phyloP scores from a whole-genome alignment of 2,329 filamentous ascomycete species.

The Lizonia empirigonia region DNA sequence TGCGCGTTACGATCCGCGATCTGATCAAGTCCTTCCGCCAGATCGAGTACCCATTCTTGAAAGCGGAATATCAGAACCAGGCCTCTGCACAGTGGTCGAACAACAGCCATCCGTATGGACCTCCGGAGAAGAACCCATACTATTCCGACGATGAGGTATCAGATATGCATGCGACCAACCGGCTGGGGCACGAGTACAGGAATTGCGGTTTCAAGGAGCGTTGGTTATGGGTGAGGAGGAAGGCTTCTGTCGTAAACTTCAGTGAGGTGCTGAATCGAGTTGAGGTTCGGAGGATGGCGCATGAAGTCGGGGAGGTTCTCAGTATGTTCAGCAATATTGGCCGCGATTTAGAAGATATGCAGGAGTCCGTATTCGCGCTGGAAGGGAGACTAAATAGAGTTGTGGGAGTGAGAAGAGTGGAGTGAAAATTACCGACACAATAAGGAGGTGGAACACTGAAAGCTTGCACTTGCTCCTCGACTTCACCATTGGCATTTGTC shows the following conservation, averaged over 20 bases:
- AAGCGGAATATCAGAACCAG: conserved; percentile 33
- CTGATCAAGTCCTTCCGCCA: conserved; percentile 46
- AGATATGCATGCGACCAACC: conserved; percentile 30
- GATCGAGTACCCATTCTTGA: conserved; percentile 49
- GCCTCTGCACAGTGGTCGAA: conserved; percentile 22
- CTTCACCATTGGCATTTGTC: too few species aligned
- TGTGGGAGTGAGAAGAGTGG: conserved; percentile 31
- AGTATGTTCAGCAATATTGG: conserved; percentile 27
- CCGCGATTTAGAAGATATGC: conserved; percentile 26
- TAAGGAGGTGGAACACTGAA: not conserved
- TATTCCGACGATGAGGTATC: conserved; percentile 32
- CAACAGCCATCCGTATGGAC: conserved; percentile 3
- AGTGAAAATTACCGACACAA: conserved; percentile 2
- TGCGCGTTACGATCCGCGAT: conserved; percentile 44
- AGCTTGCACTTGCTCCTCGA: too few species aligned
- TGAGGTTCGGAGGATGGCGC: conserved; percentile 47
- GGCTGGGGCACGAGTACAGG: conserved; percentile 39
- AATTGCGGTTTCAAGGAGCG: conserved; percentile 43
- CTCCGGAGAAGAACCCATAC: conserved; percentile 14
- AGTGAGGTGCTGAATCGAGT: conserved; percentile 45
- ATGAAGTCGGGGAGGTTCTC: conserved; percentile 35
- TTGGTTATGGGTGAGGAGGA: conserved; percentile 47
- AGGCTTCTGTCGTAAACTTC: conserved; percentile 45
- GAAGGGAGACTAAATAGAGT: conserved; percentile 30
- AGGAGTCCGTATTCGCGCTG: conserved; percentile 17